Evolutionary conservation across 768 basidiomycete genomes (phyloP).

Genomic region (Collybiopsis confluens): DNA sequence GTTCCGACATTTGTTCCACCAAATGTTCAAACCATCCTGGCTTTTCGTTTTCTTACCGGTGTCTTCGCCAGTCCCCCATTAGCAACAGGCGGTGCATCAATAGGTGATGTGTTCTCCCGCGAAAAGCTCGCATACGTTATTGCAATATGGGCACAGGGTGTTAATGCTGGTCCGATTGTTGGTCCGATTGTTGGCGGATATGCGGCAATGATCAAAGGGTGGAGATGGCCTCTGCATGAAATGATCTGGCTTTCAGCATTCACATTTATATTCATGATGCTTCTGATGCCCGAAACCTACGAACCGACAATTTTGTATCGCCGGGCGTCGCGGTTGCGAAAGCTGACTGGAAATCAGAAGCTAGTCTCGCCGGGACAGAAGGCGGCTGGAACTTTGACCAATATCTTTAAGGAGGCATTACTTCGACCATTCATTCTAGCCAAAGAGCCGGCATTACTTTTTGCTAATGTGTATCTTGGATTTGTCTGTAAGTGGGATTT

Average conservation of each 20-base stretch:
- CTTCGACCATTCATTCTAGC: constrained; percentile 26
- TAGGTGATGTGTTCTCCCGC: constrained; percentile 19
- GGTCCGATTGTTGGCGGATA: constrained; percentile 30
- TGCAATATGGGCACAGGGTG: constrained; percentile 23
- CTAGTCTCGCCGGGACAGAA: constrained; percentile 17
- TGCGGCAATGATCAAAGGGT: constrained; percentile 22
- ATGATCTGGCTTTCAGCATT: constrained; percentile 26
- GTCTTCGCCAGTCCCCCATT: constrained; percentile 28
- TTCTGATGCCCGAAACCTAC: constrained; percentile 27
- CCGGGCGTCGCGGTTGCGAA: constrained; percentile 25
- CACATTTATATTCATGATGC: constrained; percentile 22
- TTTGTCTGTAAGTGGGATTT: constrained; percentile 19
- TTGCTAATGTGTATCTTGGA: constrained; percentile 25
- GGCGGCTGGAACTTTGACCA: background rate
- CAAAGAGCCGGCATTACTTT: constrained; percentile 25
- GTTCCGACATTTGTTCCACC: constrained; percentile 26
- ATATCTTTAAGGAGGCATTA: constrained; percentile 18
- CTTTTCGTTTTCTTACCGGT: constrained; percentile 29
- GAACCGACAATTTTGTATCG: constrained; percentile 23
- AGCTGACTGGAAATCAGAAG: constrained; percentile 22
- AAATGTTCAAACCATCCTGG: constrained; percentile 26
- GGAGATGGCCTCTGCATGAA: too few species aligned
- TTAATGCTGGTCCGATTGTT: constrained; percentile 20
- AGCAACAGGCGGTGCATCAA: constrained; percentile 25
- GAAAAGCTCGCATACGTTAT: constrained; percentile 21